phyloP scores from a whole-genome alignment of 345 rosid genomes.

The Streptanthus diversifolius region DNA sequence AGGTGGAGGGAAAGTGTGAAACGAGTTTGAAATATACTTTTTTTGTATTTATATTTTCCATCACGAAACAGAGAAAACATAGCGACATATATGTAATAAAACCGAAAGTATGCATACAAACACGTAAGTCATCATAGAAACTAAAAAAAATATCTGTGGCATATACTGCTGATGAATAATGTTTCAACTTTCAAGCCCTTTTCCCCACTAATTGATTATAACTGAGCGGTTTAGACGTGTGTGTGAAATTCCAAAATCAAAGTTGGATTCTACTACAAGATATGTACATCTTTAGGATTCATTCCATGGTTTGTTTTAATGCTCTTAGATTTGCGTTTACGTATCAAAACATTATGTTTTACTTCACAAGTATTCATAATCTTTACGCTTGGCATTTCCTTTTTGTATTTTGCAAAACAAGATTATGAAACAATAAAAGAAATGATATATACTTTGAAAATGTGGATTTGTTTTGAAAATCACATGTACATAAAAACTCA shows the following conservation, averaged over 20 bases:
- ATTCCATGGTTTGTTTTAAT: neutral
- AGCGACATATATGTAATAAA: neutral
- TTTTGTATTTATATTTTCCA: neutral
- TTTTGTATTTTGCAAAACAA: neutral
- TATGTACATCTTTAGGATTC: neutral
- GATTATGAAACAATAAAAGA: no score
- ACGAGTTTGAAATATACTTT: constrained; percentile 4
- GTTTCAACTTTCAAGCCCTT: neutral
- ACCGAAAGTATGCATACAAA: neutral
- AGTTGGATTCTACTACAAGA: neutral
- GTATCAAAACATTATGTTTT: neutral
- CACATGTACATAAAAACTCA: neutral
- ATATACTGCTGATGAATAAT: neutral
- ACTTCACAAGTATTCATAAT: neutral
- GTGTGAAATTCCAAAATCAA: neutral
- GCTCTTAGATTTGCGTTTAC: neutral
- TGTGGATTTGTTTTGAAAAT: no score
- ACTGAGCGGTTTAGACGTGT: neutral
- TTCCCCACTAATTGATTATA: neutral
- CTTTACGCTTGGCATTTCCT: neutral
- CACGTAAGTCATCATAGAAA: neutral
- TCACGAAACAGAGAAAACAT: neutral
- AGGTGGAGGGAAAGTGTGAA: neutral
- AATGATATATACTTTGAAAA: no score
- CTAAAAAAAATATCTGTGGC: neutral